Conservation (phyloP, 371 early-diverging fungal genomes). For the Massospora cicadina region DNA sequence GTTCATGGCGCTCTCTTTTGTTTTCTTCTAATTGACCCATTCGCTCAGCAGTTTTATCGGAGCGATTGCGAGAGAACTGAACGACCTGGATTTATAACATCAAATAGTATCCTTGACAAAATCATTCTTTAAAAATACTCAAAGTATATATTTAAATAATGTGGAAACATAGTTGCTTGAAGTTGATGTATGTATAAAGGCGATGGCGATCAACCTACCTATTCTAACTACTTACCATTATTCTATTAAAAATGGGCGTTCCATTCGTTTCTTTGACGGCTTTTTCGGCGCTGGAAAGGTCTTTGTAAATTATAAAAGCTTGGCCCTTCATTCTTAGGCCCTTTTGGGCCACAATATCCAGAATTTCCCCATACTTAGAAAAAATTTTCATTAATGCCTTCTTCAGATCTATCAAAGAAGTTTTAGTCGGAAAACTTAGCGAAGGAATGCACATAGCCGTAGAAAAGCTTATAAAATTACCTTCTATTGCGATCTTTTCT, state of each 20-base stretch:
- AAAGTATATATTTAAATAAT: not conserved
- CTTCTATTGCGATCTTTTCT: conserved; percentile 66
- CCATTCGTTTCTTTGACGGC: conserved; percentile 73
- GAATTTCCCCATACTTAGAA: conserved; percentile 66
- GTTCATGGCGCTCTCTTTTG: conserved; percentile 28
- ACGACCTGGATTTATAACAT: conserved; percentile 26
- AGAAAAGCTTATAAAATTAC: conserved; percentile 20
- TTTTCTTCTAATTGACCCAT: conserved; percentile 44
- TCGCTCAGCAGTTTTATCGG: conserved; percentile 52
- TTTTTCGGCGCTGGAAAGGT: conserved; percentile 56
- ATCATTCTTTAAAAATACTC: too few species aligned
- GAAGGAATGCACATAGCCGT: not conserved
- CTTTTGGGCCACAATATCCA: conserved; percentile 66
- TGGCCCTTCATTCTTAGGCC: conserved; percentile 81
- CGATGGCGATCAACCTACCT: too few species aligned
- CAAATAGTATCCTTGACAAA: too few species aligned
- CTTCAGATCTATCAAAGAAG: conserved; percentile 39
- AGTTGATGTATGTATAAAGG: not conserved
- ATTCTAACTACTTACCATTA: conserved; percentile 57
- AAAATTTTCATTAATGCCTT: conserved; percentile 64
- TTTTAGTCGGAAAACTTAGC: not conserved
- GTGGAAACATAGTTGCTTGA: not conserved
- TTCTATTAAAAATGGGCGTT: conserved; percentile 57
- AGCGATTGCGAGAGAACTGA: conserved; percentile 61
- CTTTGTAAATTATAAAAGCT: conserved; percentile 77